Evolutionary conservation across 2,329 filamentous ascomycete species (phyloP).

Genomic region (Cryphonectria carpinicola): DNA sequence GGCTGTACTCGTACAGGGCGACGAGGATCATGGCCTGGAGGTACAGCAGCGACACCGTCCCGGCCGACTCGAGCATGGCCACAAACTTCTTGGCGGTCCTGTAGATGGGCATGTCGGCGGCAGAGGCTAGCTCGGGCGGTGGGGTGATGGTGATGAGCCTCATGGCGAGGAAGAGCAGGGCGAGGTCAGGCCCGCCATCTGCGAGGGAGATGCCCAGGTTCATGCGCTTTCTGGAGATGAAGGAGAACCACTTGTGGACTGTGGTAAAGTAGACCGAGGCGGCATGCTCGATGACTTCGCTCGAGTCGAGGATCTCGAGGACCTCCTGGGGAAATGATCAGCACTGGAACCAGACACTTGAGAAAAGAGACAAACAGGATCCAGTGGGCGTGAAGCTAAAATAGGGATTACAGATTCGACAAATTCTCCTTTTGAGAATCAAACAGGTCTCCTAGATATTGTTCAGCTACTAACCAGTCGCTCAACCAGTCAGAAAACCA

Average conservation of each 20-base stretch:
- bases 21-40: constrained; percentile 52
- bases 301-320: constrained; percentile 44
- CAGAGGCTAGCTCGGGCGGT: constrained; percentile 38
- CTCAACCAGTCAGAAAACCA: not conserved
- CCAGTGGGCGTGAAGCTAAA: not conserved
- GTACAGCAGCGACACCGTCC: constrained; percentile 46
- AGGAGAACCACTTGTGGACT: constrained; percentile 52
- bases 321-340: constrained; percentile 39
- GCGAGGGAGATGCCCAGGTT: constrained; percentile 46
- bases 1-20: constrained; percentile 52
- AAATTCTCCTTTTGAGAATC: not conserved
- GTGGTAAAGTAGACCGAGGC: constrained; percentile 48
- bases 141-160: constrained; percentile 47
- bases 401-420: not conserved
- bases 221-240: constrained; percentile 51
- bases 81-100: constrained; percentile 48
- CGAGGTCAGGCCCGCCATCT: constrained; percentile 50
- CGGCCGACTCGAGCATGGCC: constrained; percentile 45
- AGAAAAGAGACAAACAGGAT: not conserved
- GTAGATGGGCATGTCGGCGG: constrained; percentile 45
- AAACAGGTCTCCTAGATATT: not conserved
- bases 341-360: not conserved
- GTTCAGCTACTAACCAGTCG: not conserved
- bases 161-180: constrained; percentile 53
- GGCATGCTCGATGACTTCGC: constrained; percentile 41